Base-by-base conservation (phyloP, 352 stramenopile genomes). In the Phytophthora hibernalis region DNA sequence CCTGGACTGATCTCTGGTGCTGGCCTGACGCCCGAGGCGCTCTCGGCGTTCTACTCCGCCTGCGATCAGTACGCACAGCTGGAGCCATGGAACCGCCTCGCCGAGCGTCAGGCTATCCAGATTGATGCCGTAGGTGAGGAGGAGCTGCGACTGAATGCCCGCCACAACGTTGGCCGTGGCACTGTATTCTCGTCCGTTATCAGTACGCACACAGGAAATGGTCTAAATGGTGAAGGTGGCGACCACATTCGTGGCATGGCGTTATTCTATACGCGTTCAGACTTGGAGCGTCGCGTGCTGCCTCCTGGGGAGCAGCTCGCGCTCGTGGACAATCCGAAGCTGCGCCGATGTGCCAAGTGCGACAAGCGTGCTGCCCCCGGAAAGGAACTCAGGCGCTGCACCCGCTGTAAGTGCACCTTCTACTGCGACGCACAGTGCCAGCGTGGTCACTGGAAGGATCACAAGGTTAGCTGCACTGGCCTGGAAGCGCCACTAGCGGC, bases 361-460 rank as follows among this genome's bases (percentile, higher is more conserved):
- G 87, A 95, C 68, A 93, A 92, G 66, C 90, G 90, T 42, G 85
- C 84, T 4, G 72, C 65, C 5, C 56, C 75, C 1, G 79, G 61
- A 3, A 70, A 74, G 0, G 85, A 95, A 57, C 74, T 95, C 0
- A 93, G 90, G 59, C 85, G 85, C 21, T 95, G 87, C 61, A 95
- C 87, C 37, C 87, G 85, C 1, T 95, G 87, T 76, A 87, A 93
- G 64, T 95, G 82, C 68, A 85, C 77, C 24, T 95, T 95, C 40
- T 95, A 95, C 83, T 93, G 85, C 54, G 79, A 86, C 28, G 82
- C 78, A 3, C 64, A 77, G 45, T 93, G 85, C 54, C 87, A 95
- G 65, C 82, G 82, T n/a, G 61, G 48, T 0, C 87, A 95, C 61
- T 94, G 87, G 85, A 90, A 91, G 51, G 85, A 92, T 52, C 85